phyloP scores from a whole-genome alignment of 2,329 filamentous ascomycete genomes.

The Colletotrichum sp. region DNA sequence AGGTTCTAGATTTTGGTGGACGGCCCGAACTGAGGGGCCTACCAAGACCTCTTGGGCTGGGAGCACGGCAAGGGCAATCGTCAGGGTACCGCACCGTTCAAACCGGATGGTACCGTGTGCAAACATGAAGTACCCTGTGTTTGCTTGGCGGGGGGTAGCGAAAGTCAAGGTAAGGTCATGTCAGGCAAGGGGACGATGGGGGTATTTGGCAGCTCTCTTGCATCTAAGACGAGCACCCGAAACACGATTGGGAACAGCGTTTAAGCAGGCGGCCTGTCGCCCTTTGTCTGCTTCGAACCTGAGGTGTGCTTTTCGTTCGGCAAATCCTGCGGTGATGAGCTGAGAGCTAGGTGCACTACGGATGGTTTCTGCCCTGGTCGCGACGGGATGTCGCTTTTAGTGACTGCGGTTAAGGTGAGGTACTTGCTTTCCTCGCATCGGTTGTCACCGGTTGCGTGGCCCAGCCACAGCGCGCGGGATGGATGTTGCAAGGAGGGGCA shows the following conservation, averaged over 20 bases:
- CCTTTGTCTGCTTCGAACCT: background rate
- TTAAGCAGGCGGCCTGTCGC: background rate
- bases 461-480: background rate
- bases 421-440: background rate
- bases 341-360: background rate
- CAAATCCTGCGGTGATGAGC: background rate
- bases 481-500: background rate
- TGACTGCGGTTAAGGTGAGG: background rate
- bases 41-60: background rate
- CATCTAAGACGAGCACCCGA: conserved; percentile 3
- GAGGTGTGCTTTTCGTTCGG: background rate
- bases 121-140: background rate
- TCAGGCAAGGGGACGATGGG: background rate
- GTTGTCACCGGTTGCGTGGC: background rate
- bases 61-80: background rate
- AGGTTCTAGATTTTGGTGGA: conserved; percentile 16
- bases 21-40: conserved; percentile 14
- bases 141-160: background rate
- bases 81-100: background rate
- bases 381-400: background rate
- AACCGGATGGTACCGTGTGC: background rate
- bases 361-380: background rate
- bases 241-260: conserved; percentile 12
- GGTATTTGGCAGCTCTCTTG: background rate
- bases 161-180: background rate